phyloP scores from a whole-genome alignment of 495 filamentous ascomycete genomes.

The Penicillium subrubescens region DNA sequence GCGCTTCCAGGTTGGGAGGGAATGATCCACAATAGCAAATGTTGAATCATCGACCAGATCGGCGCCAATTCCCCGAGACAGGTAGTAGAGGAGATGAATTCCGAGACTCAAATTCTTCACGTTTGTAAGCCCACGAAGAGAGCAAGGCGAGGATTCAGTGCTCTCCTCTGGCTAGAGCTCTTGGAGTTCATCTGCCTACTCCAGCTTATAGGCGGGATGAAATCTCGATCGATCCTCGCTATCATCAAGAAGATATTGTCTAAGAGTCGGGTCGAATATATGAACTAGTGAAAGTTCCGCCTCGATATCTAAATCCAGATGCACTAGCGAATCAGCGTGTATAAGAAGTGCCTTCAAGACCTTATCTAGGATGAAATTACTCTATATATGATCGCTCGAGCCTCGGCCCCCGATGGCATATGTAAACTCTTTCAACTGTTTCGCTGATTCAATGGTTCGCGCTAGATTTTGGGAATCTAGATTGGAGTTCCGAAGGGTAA shows the following conservation, averaged over 20 bases:
- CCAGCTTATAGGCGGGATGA: not conserved
- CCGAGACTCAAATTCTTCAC: not conserved
- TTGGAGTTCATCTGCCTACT: not conserved
- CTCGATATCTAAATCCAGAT: not conserved
- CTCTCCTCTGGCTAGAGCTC: not conserved
- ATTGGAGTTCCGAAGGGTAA: not conserved
- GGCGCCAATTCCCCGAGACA: not conserved
- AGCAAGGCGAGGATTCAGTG: not conserved
- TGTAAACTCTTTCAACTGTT: not conserved
- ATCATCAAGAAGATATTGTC: not conserved
- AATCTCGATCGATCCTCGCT: not conserved
- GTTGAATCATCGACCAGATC: not conserved
- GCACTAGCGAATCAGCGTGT: not conserved
- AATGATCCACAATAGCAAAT: conserved; percentile 3
- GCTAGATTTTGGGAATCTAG: not conserved
- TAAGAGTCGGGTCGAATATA: not conserved
- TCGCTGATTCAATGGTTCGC: not conserved
- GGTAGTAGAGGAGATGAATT: not conserved
- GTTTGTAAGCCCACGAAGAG: not conserved
- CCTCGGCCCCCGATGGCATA: not conserved
- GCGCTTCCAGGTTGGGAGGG: not conserved
- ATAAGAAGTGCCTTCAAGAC: not conserved
- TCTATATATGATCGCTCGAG: not conserved
- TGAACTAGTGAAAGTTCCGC: not conserved
- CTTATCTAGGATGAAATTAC: not conserved